Evolutionary conservation across 192 early-diverging fungal genomes (phyloP).

Genomic region (Gonapodya prolifera): DNA sequence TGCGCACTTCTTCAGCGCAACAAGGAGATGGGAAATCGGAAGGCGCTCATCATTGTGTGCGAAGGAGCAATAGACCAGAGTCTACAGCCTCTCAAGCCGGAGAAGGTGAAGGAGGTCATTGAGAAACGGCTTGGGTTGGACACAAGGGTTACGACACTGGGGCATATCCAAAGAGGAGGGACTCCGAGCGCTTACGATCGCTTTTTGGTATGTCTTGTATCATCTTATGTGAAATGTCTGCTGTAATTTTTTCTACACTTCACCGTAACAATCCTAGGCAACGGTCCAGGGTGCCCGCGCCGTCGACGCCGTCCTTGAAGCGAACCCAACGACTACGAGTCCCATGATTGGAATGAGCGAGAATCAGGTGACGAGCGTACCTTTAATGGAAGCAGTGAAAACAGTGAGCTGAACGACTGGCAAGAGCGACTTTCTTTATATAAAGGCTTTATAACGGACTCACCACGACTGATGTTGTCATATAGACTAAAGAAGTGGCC

Average conservation of each 20-base stretch:
- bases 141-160: slow-evolving; percentile 85
- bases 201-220: slow-evolving; percentile 40
- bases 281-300: slow-evolving; percentile 92
- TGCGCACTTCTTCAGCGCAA: slow-evolving; percentile 44
- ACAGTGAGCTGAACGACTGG: slow-evolving; percentile 36
- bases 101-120: slow-evolving; percentile 71
- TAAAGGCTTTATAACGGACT: too few relatives aligned
- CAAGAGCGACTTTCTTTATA: too few relatives aligned
- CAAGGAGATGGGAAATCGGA: slow-evolving; percentile 74
- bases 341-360: slow-evolving; percentile 86
- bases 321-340: slow-evolving; percentile 73
- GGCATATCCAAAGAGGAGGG: slow-evolving; percentile 93
- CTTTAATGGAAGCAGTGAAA: slow-evolving; percentile 87
- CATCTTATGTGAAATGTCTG: not conserved
- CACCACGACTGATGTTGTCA: not conserved
- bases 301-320: slow-evolving; percentile 77
- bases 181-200: slow-evolving; percentile 81
- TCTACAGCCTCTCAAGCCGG: slow-evolving; percentile 75
- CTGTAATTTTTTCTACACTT: not conserved
- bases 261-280: slow-evolving; percentile 30
- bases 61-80: slow-evolving; percentile 90
- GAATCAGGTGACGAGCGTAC: slow-evolving; percentile 73
- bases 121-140: slow-evolving; percentile 68
- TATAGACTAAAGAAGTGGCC: slow-evolving; percentile 71
- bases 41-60: slow-evolving; percentile 87